Conservation (phyloP, 208 protist genomes). For the Novymonas esmeraldas region DNA sequence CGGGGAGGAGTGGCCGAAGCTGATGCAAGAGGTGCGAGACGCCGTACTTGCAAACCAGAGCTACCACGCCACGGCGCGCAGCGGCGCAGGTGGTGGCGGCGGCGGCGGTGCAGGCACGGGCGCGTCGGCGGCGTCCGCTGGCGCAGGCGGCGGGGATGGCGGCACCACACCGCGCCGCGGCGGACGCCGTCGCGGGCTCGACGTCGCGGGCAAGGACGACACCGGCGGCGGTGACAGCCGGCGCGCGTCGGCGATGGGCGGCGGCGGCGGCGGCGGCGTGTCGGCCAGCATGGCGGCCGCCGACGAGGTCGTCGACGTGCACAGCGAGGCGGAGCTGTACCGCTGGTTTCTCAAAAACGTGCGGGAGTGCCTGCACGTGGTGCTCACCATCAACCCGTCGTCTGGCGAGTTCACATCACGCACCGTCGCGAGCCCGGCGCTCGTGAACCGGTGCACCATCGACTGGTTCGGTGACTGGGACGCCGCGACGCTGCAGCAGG, state of each 20-base stretch:
- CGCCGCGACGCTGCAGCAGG: constrained; percentile 92
- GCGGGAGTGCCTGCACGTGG: constrained; percentile 98
- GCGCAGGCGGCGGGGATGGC: neutral
- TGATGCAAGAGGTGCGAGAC: constrained; percentile 93
- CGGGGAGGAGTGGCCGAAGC: constrained; percentile 95
- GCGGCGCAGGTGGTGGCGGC: constrained; percentile 7
- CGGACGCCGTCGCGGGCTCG: neutral
- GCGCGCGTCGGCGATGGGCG: neutral
- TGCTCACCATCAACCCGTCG: constrained; percentile 99
- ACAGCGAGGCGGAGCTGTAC: constrained; percentile 95
- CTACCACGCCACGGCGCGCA: constrained; percentile 24
- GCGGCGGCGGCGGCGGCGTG: constrained; percentile 9
- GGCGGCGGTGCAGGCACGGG: neutral
- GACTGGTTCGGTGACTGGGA: constrained; percentile 99
- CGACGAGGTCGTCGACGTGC: constrained; percentile 70
- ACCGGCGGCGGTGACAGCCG: neutral
- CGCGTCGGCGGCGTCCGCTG: neutral
- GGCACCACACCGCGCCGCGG: neutral
- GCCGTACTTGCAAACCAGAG: constrained; percentile 39
- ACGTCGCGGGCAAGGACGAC: neutral
- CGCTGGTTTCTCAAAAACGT: constrained; percentile 97
- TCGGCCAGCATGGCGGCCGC: constrained; percentile 13
- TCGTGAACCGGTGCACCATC: constrained; percentile 99
- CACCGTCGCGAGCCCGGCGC: constrained; percentile 96
- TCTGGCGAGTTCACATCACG: constrained; percentile 95